Base-by-base conservation (phyloP, 805 yeast genomes). In the Saccharomycopsis vini region DNA sequence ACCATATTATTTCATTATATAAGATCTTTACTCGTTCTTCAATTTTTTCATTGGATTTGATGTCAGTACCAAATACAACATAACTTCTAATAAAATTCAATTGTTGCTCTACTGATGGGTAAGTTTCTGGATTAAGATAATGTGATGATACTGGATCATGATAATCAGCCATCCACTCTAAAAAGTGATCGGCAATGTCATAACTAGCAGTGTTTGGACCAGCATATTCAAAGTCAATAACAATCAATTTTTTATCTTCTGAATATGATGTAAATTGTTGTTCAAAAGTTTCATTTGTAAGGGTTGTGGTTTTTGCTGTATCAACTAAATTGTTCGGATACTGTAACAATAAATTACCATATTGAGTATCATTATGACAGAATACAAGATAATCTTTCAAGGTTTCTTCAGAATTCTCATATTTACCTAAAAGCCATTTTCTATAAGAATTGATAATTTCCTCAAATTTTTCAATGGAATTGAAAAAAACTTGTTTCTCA, bases 111-210 rank as follows among this genome's bases (percentile, higher is more conserved):
- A 68, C 66, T 12, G 68, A 65, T 7, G 98, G 98, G 61, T 73
- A 92, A 31, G 65, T 62, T 10, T 70, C 63, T 28, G 63, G 66
- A 53, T 73, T 69, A n/a, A 83, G 64, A 44, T 62, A 73, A 58
- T 81, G 75, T 30, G 69, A 60, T 13, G 68, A 62, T 16, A 68
- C 65, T 1, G 79, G 73, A 52, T 77, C 75, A 56, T 81, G 85
- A 59, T 90, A 92, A 64, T 92, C 87, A 39, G 86, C 73, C 97
- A 89, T 92, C 98, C 98, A 90, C 65, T 90, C 98, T 51, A 84
- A 74, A 53, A 92, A 84, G 64, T 92, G 98, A 60, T 92, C 89
- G 12, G 89, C 89, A 44, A 92, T 75, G 59, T 92, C 98, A 58
- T 71, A 86, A 2, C 94, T 95, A 1, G 95, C 87, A 36, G 79